Evolutionary conservation across 345 rosid genomes (phyloP), one percentile per base, ranked within the genome.

Genomic region (Chamaenerion angustifolium): DNA sequence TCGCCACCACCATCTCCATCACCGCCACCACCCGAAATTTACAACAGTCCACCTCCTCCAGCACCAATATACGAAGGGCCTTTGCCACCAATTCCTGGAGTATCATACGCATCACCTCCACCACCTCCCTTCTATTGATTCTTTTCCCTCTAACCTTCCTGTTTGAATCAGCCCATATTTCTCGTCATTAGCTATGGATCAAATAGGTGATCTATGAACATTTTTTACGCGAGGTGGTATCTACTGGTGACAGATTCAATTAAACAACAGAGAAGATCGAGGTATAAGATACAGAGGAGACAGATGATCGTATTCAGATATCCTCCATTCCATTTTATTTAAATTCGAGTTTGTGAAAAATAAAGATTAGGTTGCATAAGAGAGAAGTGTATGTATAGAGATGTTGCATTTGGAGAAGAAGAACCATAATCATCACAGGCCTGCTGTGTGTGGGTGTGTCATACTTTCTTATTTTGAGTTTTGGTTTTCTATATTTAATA

Each of bases 61-160:
- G 61, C 83, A 43, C 92, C 93, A 3, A 81, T 68, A 40, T 81
- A 73, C 25, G 80, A 78, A 61, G 97, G 95, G 25, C 93, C 97
- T 62, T 67, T 89, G 73, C 97, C 95, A 12, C 95, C 97, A 19
- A 66, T 89, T 10, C 42, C 52, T 8, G 97, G 95, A 58, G 69
- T 89, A 12, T 71, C 97, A 35, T 89, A 89, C 31, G 93, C 95
- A 37, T 89, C 97, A n/a, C 95, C 98, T 51, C 98, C 98, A 12
- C 98, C 95, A 13, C 98, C 98, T 44, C 94, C 94, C 59, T 83
- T 72, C 75, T 90, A 90, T 73, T 90, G 79, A 90, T 86, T 86
- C 79, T 81, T 81, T 55, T 58, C 63, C 75, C 73, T 71, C 71
- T 62, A 74, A 66, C 71, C 71, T 47, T 52, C 45, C 17, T 18